Percentiles rank a stretch among this genome's conserved stretches.
Evolutionary conservation across 345 rosid genomes (phyloP).

Genomic region (Rhizophora apiculata): DNA sequence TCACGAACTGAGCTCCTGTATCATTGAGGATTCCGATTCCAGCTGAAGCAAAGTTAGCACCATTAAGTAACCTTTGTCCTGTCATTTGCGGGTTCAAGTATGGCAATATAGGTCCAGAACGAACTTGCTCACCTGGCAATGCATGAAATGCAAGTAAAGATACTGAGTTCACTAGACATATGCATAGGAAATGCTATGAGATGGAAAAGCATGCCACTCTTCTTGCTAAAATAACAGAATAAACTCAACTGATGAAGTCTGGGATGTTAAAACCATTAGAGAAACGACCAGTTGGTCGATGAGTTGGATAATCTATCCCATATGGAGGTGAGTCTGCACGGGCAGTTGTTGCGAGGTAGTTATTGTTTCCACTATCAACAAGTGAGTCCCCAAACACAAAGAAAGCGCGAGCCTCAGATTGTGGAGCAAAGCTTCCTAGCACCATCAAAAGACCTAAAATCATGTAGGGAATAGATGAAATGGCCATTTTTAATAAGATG

Average conservation of each 20-base stretch:
- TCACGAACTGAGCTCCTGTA: constrained; percentile 62
- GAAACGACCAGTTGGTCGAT: constrained; percentile 63
- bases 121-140: constrained; percentile 49
- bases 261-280: constrained; percentile 74
- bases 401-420: constrained; percentile 54
- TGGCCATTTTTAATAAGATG: constrained; percentile 16
- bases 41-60: constrained; percentile 93
- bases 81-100: constrained; percentile 65
- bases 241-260: constrained; percentile 53
- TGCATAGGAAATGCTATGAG: no score
- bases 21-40: constrained; percentile 74
- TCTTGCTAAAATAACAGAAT: not conserved
- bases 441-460: constrained; percentile 11
- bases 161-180: no score
- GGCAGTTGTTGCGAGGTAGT: constrained; percentile 62
- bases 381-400: constrained; percentile 78
- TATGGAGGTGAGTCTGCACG: constrained; percentile 73
- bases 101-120: constrained; percentile 58
- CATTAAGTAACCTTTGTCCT: constrained; percentile 50
- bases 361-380: constrained; percentile 77
- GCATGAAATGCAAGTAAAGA: not conserved
- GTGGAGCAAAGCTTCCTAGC: constrained; percentile 22
- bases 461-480: constrained; percentile 10
- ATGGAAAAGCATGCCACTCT: not conserved
- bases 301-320: constrained; percentile 69